Evolutionary conservation across 306 rosid genomes (phyloP).

Genomic region (Pyrus communis): DNA sequence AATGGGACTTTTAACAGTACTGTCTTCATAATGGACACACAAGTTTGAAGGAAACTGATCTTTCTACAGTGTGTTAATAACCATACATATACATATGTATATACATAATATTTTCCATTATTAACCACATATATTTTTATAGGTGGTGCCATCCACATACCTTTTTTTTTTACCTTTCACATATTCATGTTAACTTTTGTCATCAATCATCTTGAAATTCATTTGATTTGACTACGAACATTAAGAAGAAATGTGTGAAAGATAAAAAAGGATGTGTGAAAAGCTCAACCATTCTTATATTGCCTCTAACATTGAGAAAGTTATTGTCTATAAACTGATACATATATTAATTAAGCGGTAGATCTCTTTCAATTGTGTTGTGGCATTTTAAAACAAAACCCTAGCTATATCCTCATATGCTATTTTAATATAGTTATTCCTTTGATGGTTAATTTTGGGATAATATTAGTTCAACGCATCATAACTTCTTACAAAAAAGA

Average conservation of each 20-base stretch:
- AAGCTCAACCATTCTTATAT: not conserved
- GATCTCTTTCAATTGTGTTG: not conserved
- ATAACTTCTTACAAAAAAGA: not conserved
- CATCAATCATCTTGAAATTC: too few relatives aligned
- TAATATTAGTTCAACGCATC: too few relatives aligned
- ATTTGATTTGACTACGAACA: too few relatives aligned
- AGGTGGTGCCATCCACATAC: too few relatives aligned
- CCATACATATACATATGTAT: not conserved
- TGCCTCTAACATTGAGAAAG: not conserved
- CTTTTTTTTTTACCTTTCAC: too few relatives aligned
- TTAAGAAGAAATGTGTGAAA: too few relatives aligned
- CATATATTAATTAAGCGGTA: too few relatives aligned
- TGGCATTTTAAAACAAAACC: not conserved
- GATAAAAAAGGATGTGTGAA: too few relatives aligned
- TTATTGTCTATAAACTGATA: not conserved
- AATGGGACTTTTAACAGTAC: not conserved
- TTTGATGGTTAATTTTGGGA: not conserved
- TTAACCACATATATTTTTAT: too few relatives aligned
- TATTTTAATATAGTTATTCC: too few relatives aligned
- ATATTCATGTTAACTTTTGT: too few relatives aligned
- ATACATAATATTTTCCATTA: too few relatives aligned
- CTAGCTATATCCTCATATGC: not conserved
- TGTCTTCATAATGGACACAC: not conserved
- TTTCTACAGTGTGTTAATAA: not conserved
- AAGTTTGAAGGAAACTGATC: not conserved